phyloP scores from a whole-genome alignment of 2,329 filamentous ascomycete species.

The Fusarium xylarioides region DNA sequence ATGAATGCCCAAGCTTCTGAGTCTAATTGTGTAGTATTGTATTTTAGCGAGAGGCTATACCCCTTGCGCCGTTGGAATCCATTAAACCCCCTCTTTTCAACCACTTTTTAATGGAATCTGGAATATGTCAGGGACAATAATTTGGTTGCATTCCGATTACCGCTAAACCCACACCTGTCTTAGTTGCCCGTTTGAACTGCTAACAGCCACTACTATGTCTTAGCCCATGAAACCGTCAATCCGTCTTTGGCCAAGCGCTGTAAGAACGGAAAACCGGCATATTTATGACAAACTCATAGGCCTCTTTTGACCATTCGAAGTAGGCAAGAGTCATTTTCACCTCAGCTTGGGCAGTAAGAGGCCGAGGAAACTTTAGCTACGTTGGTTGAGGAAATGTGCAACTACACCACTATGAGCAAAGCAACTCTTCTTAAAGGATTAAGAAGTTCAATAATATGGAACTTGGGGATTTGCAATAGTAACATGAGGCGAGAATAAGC shows the following conservation, averaged over 20 bases:
- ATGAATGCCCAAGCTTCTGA: neutral
- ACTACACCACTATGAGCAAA: too few relatives aligned
- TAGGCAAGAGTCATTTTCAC: too few relatives aligned
- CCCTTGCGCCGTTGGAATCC: neutral
- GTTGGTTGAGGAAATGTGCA: neutral
- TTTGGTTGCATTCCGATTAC: neutral
- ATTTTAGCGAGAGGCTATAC: neutral
- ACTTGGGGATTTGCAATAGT: too few relatives aligned
- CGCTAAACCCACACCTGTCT: neutral
- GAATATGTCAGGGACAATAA: neutral
- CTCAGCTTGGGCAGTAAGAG: neutral
- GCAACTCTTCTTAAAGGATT: too few relatives aligned
- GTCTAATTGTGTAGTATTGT: neutral
- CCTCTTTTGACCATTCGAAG: neutral
- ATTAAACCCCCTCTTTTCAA: neutral
- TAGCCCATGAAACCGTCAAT: neutral
- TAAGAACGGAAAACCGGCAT: neutral
- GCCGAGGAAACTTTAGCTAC: accelerated
- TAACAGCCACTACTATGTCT: neutral
- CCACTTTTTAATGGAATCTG: neutral
- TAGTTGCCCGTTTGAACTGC: neutral
- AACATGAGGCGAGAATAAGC: too few relatives aligned
- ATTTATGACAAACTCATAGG: too few relatives aligned
- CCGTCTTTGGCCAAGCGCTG: neutral
- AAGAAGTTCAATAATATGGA: too few relatives aligned